phyloP scores from a whole-genome alignment of 345 rosid species.

The Noccaea caerulescens region DNA sequence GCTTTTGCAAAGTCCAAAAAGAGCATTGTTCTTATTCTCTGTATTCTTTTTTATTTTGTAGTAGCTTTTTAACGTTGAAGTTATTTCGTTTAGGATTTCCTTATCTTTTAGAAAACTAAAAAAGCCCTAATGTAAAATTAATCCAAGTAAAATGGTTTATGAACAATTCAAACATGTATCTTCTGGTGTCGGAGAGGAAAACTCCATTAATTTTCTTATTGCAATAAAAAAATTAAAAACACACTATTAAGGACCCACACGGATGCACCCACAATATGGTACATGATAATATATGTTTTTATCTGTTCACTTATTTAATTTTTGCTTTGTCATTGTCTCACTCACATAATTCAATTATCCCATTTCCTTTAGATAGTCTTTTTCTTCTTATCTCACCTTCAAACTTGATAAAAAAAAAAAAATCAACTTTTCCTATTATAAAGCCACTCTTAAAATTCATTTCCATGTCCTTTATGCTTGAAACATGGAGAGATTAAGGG shows the following conservation, averaged over 20 bases:
- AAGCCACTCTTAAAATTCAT: not conserved
- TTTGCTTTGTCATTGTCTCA: conserved; percentile 35
- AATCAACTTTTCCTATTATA: not conserved
- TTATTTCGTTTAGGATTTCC: not conserved
- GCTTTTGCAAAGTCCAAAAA: conserved; percentile 38
- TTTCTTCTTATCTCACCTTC: no score
- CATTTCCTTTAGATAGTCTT: no score
- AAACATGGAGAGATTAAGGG: conserved; percentile 38
- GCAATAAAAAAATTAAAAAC: conserved; percentile 16
- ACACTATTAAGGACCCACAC: conserved; percentile 33
- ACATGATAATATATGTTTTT: conserved; percentile 34
- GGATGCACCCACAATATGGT: conserved; percentile 38
- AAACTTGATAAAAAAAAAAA: not conserved
- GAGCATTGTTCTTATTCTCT: conserved; percentile 39
- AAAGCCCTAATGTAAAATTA: not conserved
- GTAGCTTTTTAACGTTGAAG: not conserved
- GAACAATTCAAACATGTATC: not conserved
- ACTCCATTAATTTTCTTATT: no score
- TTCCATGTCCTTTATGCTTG: conserved; percentile 20
- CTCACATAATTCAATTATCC: conserved; percentile 11
- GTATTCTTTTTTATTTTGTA: not conserved
- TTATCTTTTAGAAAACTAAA: not conserved
- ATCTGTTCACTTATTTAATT: not conserved
- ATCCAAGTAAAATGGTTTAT: not conserved
- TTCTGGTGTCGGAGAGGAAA: not conserved